Percentiles rank a stretch among this genome's conserved stretches.
Conservation (phyloP, 2,329 filamentous ascomycete genomes). For the Trichoderma aggressivum region DNA sequence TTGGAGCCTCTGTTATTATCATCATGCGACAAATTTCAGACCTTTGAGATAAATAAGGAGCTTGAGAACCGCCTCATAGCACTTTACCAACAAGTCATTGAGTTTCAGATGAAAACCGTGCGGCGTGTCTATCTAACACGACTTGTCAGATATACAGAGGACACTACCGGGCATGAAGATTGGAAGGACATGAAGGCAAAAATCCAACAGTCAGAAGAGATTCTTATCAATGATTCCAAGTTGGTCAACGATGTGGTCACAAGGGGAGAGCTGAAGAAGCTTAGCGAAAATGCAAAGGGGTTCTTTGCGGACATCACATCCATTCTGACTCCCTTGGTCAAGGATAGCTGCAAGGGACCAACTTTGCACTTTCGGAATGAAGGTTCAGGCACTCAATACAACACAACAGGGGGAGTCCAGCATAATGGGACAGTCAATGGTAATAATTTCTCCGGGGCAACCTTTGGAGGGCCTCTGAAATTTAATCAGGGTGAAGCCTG, state of each 20-base stretch:
- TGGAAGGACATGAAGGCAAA: not conserved
- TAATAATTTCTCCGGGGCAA: not conserved
- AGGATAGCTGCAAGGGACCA: not conserved
- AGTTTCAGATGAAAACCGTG: not conserved
- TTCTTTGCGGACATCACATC: not conserved
- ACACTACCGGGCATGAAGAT: not conserved
- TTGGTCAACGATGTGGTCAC: not conserved
- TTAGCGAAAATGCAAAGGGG: not conserved
- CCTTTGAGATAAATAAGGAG: not conserved
- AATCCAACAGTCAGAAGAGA: not conserved
- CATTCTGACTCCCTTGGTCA: not conserved
- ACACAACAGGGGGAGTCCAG: not conserved
- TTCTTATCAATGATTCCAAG: not conserved
- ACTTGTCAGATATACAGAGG: not conserved
- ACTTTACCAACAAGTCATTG: not conserved
- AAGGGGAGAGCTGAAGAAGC: not conserved
- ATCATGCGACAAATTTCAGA: not conserved
- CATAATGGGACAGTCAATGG: not conserved
- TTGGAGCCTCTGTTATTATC: not conserved
- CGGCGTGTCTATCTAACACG: not conserved
- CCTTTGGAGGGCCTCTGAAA: not conserved
- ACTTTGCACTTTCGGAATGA: not conserved
- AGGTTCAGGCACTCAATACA: not conserved
- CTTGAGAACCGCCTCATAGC: not conserved
- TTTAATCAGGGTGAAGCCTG: not conserved